These are phyloP conservation scores for Colletotrichum sp. DNA, from an alignment of 2,329 filamentous ascomycete genomes.

Conservation along the genomic window DNA sequence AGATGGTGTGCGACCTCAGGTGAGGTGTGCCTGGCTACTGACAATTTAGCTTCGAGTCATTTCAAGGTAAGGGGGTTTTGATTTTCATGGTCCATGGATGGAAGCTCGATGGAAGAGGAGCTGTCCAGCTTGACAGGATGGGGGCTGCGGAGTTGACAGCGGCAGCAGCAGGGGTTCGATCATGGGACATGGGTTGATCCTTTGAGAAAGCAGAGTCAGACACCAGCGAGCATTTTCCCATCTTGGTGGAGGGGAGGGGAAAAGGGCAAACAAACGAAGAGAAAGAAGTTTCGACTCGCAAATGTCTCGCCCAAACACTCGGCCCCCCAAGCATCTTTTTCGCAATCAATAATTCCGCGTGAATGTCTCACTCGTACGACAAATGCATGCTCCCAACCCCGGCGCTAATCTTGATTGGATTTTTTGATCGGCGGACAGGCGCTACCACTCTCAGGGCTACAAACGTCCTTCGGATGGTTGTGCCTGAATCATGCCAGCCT, in stretches of 20 bases:
- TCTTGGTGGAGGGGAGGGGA: not conserved
- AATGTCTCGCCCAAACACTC: not conserved
- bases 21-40: not conserved
- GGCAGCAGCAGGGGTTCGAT: not conserved
- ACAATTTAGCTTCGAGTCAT: not conserved
- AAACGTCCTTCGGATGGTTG: not conserved
- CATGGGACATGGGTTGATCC: not conserved
- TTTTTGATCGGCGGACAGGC: not conserved
- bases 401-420: not conserved
- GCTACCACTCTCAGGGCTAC: not conserved
- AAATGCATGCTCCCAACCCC: not conserved
- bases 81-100: not conserved
- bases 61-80: not conserved
- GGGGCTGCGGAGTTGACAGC: not conserved
- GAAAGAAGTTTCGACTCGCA: not conserved
- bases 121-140: not conserved
- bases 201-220: not conserved
- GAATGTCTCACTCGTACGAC: slow-evolving; percentile 5
- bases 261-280: not conserved
- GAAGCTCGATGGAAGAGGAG: not conserved
- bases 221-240: not conserved
- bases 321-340: not conserved
- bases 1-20: not conserved
- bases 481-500: not conserved
- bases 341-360: not conserved